Percentiles rank a stretch among this genome's conserved stretches.
These are phyloP conservation scores for Myxozyma vanderwaltii DNA, from an alignment of 805 yeast genomes.

Conservation along the genomic window DNA sequence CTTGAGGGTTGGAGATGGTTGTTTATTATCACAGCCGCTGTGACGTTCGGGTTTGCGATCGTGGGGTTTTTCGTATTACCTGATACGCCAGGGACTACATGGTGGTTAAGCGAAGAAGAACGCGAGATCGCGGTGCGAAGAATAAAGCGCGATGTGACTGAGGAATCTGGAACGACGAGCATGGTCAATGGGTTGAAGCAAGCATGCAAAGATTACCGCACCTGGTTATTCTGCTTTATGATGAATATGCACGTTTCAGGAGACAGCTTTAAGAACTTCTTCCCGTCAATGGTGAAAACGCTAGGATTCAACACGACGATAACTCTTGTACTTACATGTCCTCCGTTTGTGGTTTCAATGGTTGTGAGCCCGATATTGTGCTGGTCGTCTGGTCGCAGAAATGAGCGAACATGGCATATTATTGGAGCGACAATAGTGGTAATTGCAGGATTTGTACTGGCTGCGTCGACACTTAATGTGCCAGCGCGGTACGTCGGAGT, in stretches of 20 bases:
- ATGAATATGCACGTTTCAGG: constrained; percentile 24
- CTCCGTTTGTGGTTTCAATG: constrained; percentile 59
- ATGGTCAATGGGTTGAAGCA: constrained; percentile 15
- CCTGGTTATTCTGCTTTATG: constrained; percentile 20
- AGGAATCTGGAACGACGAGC: constrained; percentile 14
- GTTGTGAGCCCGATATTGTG: constrained; percentile 46
- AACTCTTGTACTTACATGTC: constrained; percentile 58
- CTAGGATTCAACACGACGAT: constrained; percentile 52
- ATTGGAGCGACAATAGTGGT: constrained; percentile 3
- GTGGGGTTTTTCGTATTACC: constrained; percentile 50
- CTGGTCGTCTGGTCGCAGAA: constrained; percentile 34
- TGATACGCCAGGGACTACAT: constrained; percentile 48
- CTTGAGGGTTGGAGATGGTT: constrained; percentile 54
- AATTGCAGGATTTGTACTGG: constrained; percentile 12
- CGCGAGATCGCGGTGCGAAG: constrained; percentile 29
- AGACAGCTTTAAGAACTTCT: constrained; percentile 51
- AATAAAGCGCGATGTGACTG: constrained; percentile 40
- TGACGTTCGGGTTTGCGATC: constrained; percentile 40
- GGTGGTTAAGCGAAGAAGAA: constrained; percentile 28
- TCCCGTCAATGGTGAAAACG: constrained; percentile 59
- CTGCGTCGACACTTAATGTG: constrained; percentile 7
- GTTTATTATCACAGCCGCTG: constrained; percentile 52
- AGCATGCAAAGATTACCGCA: constrained; percentile 19
- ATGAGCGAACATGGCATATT: constrained; percentile 30
- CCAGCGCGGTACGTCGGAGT: constrained; percentile 24